Conservation (phyloP, 2,329 filamentous ascomycete genomes). For the Epichloe bromicola region DNA sequence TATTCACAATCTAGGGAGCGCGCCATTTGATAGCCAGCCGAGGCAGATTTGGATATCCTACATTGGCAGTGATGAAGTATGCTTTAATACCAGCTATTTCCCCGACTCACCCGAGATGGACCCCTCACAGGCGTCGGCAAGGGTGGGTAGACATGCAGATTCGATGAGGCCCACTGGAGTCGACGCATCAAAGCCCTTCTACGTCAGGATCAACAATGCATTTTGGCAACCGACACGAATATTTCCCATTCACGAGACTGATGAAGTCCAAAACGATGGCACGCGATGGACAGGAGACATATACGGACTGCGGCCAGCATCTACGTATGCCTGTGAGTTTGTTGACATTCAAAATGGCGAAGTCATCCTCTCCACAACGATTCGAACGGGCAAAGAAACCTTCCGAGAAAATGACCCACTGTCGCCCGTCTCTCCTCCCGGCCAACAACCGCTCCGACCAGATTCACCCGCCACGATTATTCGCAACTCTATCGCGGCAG, state of each 20-base stretch:
- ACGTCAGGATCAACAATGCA: constrained; percentile 65
- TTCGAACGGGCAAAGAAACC: constrained; percentile 47
- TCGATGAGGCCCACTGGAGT: constrained; percentile 32
- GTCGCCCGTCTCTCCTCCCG: constrained; percentile 22
- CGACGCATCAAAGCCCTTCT: constrained; percentile 63
- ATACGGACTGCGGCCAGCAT: constrained; percentile 55
- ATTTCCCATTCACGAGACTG: constrained; percentile 26
- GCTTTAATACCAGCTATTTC: constrained; percentile 61
- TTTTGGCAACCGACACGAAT: constrained; percentile 70
- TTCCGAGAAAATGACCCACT: constrained; percentile 19
- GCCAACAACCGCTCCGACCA: constrained; percentile 52
- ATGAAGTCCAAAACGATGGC: constrained; percentile 18
- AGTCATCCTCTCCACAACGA: constrained; percentile 57
- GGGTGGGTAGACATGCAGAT: constrained; percentile 18
- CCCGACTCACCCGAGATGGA: constrained; percentile 25
- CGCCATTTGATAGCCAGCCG: constrained; percentile 56
- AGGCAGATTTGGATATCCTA: constrained; percentile 72
- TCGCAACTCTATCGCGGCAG: constrained; percentile 60
- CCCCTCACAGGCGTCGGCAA: constrained; percentile 13
- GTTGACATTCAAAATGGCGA: constrained; percentile 52
- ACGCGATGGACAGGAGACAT: constrained; percentile 58
- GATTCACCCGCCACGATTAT: constrained; percentile 68
- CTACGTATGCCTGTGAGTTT: constrained; percentile 69
- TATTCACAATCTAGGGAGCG: constrained; percentile 61
- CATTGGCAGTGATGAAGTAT: constrained; percentile 64